A percentile compares a stretch with the other conserved stretches of the same genome.
These are phyloP conservation scores for Amauroascus verrucosus DNA, from an alignment of 2,329 filamentous ascomycete genomes.

Conservation along the genomic window DNA sequence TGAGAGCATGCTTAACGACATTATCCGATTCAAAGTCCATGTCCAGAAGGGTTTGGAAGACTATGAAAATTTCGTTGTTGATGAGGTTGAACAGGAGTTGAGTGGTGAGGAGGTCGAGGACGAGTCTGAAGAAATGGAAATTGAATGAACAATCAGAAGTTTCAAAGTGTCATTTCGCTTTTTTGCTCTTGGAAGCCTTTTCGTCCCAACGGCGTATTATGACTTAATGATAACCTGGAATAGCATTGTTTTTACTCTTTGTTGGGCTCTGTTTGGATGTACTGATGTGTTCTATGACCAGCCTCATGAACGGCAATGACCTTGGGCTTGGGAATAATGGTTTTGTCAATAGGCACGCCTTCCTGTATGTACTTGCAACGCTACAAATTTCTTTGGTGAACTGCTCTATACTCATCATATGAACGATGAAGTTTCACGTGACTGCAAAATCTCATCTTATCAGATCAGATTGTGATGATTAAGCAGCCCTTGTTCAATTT, in stretches of 20 bases:
- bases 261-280: background rate
- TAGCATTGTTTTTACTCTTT: background rate
- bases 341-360: background rate
- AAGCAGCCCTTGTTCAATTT: background rate
- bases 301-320: background rate
- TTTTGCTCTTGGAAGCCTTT: background rate
- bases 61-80: constrained; percentile 85
- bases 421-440: too few species aligned
- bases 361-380: background rate
- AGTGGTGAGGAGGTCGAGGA: constrained; percentile 49
- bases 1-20: constrained; percentile 89
- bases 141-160: background rate
- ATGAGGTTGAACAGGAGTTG: constrained; percentile 81
- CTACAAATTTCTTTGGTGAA: background rate
- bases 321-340: background rate
- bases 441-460: background rate
- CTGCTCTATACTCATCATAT: too few species aligned
- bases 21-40: constrained; percentile 98
- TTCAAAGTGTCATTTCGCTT: background rate
- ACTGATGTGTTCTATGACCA: background rate
- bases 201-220: constrained; percentile 9
- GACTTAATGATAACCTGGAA: constrained; percentile 15
- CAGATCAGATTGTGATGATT: background rate
- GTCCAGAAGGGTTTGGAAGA: constrained; percentile 86
- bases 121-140: background rate